These are phyloP conservation scores for Calcarisporium arbuscula DNA, from an alignment of 2,329 filamentous ascomycete genomes.

Conservation along the genomic window DNA sequence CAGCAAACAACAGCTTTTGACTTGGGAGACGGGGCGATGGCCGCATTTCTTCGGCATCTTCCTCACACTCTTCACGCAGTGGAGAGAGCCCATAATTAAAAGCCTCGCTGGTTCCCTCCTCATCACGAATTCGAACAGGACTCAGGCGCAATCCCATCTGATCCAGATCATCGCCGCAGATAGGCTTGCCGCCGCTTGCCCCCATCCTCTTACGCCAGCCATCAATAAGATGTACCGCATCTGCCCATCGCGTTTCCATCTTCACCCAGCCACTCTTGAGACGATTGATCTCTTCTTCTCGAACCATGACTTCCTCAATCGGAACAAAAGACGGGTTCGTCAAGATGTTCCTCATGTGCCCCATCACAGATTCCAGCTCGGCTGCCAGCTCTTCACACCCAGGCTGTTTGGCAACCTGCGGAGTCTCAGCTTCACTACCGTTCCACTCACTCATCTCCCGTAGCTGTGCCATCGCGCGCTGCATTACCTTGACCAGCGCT, in stretches of 20 bases:
- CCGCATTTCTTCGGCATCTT: conserved; percentile 18
- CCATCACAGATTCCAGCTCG: conserved; percentile 71
- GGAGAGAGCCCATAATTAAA: conserved; percentile 35
- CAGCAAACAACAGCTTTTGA: too few species aligned
- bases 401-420: conserved; percentile 27
- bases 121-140: conserved; percentile 49
- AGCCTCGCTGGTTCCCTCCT: conserved; percentile 37
- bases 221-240: conserved; percentile 86
- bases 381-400: conserved; percentile 59
- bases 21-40: too few species aligned
- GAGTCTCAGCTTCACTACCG: conserved; percentile 27
- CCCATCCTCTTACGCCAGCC: conserved; percentile 83
- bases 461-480: conserved; percentile 64
- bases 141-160: conserved; percentile 62
- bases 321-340: conserved; percentile 96
- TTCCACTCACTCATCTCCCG: conserved; percentile 59
- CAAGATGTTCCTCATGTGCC: conserved; percentile 74
- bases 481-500: conserved; percentile 64
- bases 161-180: conserved; percentile 62
- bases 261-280: conserved; percentile 84
- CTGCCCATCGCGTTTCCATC: conserved; percentile 87
- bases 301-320: conserved; percentile 86
- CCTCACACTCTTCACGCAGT: conserved; percentile 41
- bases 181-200: conserved; percentile 60
- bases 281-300: conserved; percentile 83